Evolutionary conservation across 306 rosid species (phyloP), one percentile per base, ranked within the genome.

Genomic region (Cicer bijugum): DNA sequence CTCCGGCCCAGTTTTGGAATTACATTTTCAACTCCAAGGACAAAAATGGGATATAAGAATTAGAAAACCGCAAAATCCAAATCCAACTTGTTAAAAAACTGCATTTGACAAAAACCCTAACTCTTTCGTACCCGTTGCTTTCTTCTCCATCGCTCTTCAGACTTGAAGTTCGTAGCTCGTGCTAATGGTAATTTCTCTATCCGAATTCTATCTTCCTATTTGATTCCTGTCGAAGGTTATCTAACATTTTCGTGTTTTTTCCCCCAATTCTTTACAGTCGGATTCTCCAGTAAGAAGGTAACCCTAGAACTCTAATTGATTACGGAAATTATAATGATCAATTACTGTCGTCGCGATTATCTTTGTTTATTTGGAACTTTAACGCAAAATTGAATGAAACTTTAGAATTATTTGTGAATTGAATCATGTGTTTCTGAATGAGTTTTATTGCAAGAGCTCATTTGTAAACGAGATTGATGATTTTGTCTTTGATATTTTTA

Each of bases 271-370:
- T 42, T 69, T 51, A 69, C 93, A 94, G 99, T 93, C 91, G 14
- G 95, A 88, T 79, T 88, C 97, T 71, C 96, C 93, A 2, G 82
- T 85, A 58, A 84, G 82, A 85, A 84, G 88, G 99, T 90, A 84
- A 80, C 80, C 71, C 60, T 11, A 16, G 6, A 68, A 42, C 16
- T n/a, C 59, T 61, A 6, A 59, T 19, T 5, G 16, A 28, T 66
- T 65, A 6, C 1, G 9, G 23, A 58, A 9, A 35, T 58, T 59
- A 6, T 43, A 52, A n/a, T 42, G 12, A 33, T 58, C 17, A 9
- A 39, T 17, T 62, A 0, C 3, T 52, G 12, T 45, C 10, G 9
- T 5, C 11, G 2, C 62, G 16, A 58, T 58, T 28, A 28, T 58
- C 42, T 58, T 58, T 14, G 9, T 57, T 8, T 77, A 47, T 61